Percentiles rank a stretch among this genome's conserved stretches.
Evolutionary conservation across 2,329 filamentous ascomycete species (phyloP).

Genomic region (Beauveria varroae): DNA sequence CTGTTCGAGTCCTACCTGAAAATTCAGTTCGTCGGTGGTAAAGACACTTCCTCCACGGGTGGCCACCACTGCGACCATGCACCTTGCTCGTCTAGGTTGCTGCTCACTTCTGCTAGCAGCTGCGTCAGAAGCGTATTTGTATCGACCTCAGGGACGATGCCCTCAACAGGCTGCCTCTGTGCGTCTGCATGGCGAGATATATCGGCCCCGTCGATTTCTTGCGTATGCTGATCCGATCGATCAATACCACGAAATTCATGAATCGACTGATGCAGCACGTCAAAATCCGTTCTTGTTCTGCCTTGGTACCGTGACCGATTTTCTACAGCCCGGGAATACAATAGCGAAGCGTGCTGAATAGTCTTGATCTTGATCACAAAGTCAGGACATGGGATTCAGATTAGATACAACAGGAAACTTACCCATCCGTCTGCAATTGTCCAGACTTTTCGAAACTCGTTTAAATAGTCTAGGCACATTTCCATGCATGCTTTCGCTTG

Average conservation of each 20-base stretch:
- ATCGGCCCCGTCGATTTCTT: slow-evolving; percentile 23
- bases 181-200: neutral
- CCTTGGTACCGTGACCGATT: slow-evolving; percentile 19
- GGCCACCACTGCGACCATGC: slow-evolving; percentile 23
- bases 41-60: slow-evolving; percentile 16
- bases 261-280: slow-evolving; percentile 23
- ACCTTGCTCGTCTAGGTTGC: slow-evolving; percentile 20
- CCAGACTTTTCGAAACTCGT: slow-evolving; percentile 22
- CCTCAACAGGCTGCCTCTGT: neutral
- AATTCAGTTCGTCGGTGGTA: slow-evolving; percentile 5
- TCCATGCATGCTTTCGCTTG: slow-evolving; percentile 16
- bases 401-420: neutral
- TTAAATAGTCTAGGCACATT: slow-evolving; percentile 21
- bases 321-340: slow-evolving; percentile 20
- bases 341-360: slow-evolving; percentile 19
- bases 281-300: slow-evolving; percentile 21
- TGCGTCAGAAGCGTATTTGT: slow-evolving; percentile 18
- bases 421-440: slow-evolving; percentile 24
- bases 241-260: slow-evolving; percentile 25
- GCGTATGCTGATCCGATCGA: slow-evolving; percentile 23
- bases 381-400: neutral
- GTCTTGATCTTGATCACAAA: slow-evolving; percentile 16
- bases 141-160: slow-evolving; percentile 10
- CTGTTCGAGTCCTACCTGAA: neutral
- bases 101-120: slow-evolving; percentile 20